Evolutionary conservation across 1,284 basidiomycete species (phyloP).

Genomic region (Amylostereum chailletii): DNA sequence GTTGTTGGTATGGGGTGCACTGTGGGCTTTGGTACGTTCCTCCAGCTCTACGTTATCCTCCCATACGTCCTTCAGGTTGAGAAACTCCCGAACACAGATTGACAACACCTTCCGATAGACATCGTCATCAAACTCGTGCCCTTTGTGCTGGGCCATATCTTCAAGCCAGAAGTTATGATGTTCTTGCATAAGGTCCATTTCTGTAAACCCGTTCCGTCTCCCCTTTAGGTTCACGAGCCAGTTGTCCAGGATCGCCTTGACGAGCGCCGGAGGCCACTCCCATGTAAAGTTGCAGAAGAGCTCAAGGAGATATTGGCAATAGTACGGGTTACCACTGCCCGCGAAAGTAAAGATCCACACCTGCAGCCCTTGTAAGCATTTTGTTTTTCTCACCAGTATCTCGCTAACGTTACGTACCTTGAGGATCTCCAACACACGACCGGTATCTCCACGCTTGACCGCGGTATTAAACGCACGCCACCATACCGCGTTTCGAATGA

Average conservation of each 20-base stretch:
- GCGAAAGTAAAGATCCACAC: slow-evolving; percentile 15
- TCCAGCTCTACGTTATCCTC: slow-evolving; percentile 16
- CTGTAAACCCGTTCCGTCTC: slow-evolving; percentile 12
- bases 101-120: slow-evolving; percentile 20
- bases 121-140: slow-evolving; percentile 20
- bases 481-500: slow-evolving; percentile 10
- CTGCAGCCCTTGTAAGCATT: too few species aligned
- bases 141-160: slow-evolving; percentile 18
- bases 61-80: slow-evolving; percentile 22
- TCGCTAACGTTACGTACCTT: slow-evolving; percentile 9
- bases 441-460: slow-evolving; percentile 13
- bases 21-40: slow-evolving; percentile 16
- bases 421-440: slow-evolving; percentile 15
- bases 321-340: slow-evolving; percentile 12
- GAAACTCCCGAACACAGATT: slow-evolving; percentile 21
- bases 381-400: not conserved
- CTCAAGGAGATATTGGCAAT: slow-evolving; percentile 11
- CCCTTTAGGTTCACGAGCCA: slow-evolving; percentile 17
- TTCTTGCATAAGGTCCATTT: slow-evolving; percentile 16
- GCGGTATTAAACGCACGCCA: slow-evolving; percentile 11
- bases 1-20: slow-evolving; percentile 12
- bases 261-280: slow-evolving; percentile 4
- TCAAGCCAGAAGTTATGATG: slow-evolving; percentile 15
- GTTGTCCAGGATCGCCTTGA: slow-evolving; percentile 12
- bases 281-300: slow-evolving; percentile 12